A percentile compares a stretch with the other conserved stretches of the same genome.
phyloP scores from a whole-genome alignment of 164 flowering plant genomes.

The Berberis thunbergii region DNA sequence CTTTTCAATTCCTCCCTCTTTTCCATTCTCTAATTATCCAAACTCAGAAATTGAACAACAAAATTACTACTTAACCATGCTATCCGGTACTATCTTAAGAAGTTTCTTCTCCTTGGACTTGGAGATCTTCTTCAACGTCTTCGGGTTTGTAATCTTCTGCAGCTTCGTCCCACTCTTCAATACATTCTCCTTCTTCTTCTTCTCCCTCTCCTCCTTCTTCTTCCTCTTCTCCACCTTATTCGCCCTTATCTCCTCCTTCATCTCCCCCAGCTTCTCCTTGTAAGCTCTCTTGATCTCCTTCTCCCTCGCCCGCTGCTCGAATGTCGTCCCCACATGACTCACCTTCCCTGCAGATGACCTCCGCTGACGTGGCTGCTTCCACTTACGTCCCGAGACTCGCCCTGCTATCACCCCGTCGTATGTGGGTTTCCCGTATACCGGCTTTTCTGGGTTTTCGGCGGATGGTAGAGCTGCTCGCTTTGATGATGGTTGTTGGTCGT shows the following conservation, averaged over 20 bases:
- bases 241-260: constrained; percentile 73
- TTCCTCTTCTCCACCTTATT: constrained; percentile 81
- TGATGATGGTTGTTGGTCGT: constrained; percentile 28
- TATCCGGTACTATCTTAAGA: constrained; percentile 70
- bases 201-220: constrained; percentile 75
- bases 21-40: too few relatives aligned
- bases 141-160: constrained; percentile 78
- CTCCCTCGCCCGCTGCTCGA: constrained; percentile 55
- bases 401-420: constrained; percentile 95
- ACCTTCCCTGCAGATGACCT: constrained; percentile 23
- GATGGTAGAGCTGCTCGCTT: constrained; percentile 70
- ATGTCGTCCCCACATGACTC: constrained; percentile 27
- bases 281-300: constrained; percentile 87
- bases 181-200: constrained; percentile 86
- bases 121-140: constrained; percentile 82
- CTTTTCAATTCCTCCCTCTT: too few relatives aligned
- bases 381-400: constrained; percentile 76
- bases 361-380: constrained; percentile 70
- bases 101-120: constrained; percentile 72
- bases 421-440: constrained; percentile 51
- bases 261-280: constrained; percentile 62
- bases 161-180: constrained; percentile 69
- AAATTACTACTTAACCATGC: constrained; percentile 32
- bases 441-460: constrained; percentile 57
- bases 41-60: too few relatives aligned